A percentile compares a stretch with the other conserved stretches of the same genome.
Conservation (phyloP, 495 filamentous ascomycete genomes). For the Hypomontagnella submonticulosa region DNA sequence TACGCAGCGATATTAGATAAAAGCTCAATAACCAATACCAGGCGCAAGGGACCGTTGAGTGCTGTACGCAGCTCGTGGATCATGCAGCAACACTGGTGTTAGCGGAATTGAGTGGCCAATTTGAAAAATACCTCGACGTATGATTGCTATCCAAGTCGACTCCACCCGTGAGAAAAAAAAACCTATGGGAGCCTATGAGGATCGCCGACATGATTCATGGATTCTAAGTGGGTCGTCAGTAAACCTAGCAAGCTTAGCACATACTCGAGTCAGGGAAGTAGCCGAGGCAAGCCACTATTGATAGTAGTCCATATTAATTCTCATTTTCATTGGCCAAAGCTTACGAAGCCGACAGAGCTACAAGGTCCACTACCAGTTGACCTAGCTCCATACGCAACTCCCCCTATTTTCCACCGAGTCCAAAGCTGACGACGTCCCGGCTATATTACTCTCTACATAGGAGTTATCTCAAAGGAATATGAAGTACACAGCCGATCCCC, state of each 20-base stretch:
- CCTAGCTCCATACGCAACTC: neutral
- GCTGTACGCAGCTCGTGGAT: no score
- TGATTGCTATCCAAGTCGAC: neutral
- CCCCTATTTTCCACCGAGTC: no score
- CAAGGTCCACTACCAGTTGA: no score
- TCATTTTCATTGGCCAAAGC: conserved; percentile 17
- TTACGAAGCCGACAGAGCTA: conserved; percentile 1
- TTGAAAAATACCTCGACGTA: neutral
- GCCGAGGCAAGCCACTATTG: conserved; percentile 2
- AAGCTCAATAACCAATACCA: neutral
- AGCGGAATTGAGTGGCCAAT: conserved; percentile 17
- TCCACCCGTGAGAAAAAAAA: conserved; percentile 10
- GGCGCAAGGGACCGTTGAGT: no score
- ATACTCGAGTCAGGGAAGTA: conserved; percentile 26
- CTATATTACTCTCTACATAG: no score
- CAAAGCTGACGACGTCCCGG: no score
- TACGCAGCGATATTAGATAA: conserved; percentile 1
- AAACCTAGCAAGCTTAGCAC: neutral
- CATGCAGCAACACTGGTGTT: conserved; percentile 6
- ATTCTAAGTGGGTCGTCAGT: conserved; percentile 5
- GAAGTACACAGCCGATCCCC: no score
- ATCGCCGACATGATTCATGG: conserved; percentile 26
- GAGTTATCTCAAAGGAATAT: no score
- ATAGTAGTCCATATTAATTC: neutral
- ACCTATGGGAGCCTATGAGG: neutral